Percentiles rank a stretch among this genome's conserved stretches.
These are phyloP conservation scores for Acacia pycnantha DNA, from an alignment of 331 rosid genomes.

Conservation along the genomic window DNA sequence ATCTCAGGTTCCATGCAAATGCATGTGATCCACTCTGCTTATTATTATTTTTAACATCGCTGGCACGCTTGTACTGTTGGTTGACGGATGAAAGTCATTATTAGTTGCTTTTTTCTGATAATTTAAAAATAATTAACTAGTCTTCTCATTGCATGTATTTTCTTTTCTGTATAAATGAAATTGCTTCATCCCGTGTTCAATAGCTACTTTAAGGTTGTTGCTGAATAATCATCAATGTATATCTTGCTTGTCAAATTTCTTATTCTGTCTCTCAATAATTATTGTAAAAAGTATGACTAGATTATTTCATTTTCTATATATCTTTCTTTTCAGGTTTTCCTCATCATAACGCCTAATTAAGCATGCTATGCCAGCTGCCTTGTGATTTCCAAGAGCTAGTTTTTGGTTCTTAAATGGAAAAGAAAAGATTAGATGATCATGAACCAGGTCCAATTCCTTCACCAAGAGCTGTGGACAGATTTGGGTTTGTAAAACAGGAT, in stretches of 20 bases:
- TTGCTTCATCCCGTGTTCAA: neutral
- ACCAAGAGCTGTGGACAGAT: slow-evolving; percentile 73
- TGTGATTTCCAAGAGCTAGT: slow-evolving; percentile 32
- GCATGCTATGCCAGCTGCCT: slow-evolving; percentile 1
- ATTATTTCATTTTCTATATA: neutral
- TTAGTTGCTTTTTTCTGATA: neutral
- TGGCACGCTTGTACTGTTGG: neutral
- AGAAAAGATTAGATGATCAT: slow-evolving; percentile 60
- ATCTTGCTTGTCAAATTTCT: neutral
- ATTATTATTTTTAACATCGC: neutral
- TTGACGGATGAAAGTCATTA: neutral
- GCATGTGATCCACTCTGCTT: neutral
- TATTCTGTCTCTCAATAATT: neutral
- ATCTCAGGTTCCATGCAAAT: neutral
- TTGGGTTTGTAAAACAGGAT: slow-evolving; percentile 82
- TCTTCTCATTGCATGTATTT: neutral
- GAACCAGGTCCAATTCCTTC: slow-evolving; percentile 75
- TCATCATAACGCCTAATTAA: slow-evolving; percentile 13
- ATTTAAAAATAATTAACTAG: neutral
- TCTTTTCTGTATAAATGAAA: neutral
- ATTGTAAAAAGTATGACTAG: neutral
- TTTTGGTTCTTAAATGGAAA: slow-evolving; percentile 64
- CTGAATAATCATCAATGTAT: neutral
- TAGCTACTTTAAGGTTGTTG: neutral
- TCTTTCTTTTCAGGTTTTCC: slow-evolving; percentile 33